Evolutionary conservation across 352 stramenopile species (phyloP), one percentile per base, ranked within the genome.

Genomic region (Pythium brachiatum): DNA sequence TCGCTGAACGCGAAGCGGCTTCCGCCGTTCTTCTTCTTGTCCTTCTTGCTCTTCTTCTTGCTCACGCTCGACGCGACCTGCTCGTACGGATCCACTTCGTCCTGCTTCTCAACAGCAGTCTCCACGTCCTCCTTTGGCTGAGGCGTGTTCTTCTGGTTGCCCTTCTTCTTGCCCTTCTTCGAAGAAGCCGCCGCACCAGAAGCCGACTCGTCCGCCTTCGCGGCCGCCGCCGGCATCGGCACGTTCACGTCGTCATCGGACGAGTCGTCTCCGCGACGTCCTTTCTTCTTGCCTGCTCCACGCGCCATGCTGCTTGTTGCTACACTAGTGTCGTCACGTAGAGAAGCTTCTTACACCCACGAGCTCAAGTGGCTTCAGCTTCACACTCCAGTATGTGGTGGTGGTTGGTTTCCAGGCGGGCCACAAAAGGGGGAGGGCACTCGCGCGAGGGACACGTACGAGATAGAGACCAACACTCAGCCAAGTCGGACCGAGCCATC

Each of bases 261-360:
- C 58, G 81, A 90, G 64, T 92, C 83, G 67, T 84, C 81, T 50
- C 79, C 83, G 48, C 77, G 79, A 23, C 83, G 80, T 21, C 82
- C 81, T 74, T 92, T 92, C 72, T 92, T 92, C 79, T 92, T 92
- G n/a, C 67, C 69, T 16, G 79, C 79, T 12, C 47, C 62, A 16
- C 61, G 61, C 72, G 83, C 78, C 83, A 92, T 92, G 29, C 2
- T 55, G 32, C 26, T 44, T 11, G 4, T 46, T 13, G 23, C 29
- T 23, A 27, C 20, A 13, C 13, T 44, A 6, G 53, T 36, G 31
- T 60, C 32, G 53, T 60, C 54, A 53, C 41, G 44, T 27, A n/a
- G 32, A 15, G 18, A 16, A 31, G 34, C 55, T 39, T 26, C 29
- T 6, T 34, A n/a, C n/a, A n/a, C n/a, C n/a, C n/a, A n/a, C n/a